Percentiles rank a stretch among this genome's conserved stretches.
These are phyloP conservation scores for Fusarium verticillioides DNA, from an alignment of 2,329 filamentous ascomycete genomes.

Conservation along the genomic window DNA sequence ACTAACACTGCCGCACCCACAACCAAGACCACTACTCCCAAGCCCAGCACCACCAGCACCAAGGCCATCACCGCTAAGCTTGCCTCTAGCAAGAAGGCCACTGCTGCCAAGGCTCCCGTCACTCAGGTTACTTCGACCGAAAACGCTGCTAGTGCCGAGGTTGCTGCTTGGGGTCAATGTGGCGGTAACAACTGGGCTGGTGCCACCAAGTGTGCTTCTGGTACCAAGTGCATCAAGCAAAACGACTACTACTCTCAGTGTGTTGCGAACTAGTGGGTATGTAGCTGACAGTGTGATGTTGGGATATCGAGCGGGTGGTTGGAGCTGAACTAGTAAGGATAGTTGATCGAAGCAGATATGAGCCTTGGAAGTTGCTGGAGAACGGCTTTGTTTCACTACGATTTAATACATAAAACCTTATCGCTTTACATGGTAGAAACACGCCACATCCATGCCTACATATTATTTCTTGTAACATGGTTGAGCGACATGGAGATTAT, in stretches of 20 bases:
- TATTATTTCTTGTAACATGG: no score
- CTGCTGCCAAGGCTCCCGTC: not conserved
- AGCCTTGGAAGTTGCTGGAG: rapidly evolving
- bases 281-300: rapidly evolving
- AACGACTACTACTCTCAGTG: not conserved
- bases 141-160: not conserved
- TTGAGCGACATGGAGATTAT: rapidly evolving
- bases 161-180: conserved; percentile 29
- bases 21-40: not conserved
- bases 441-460: not conserved
- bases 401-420: rapidly evolving
- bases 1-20: not conserved
- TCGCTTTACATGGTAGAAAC: rapidly evolving
- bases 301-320: not conserved
- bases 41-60: not conserved
- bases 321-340: not conserved
- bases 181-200: conserved; percentile 39
- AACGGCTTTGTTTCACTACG: rapidly evolving
- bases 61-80: not conserved
- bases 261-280: not conserved
- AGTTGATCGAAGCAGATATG: rapidly evolving
- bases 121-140: not conserved
- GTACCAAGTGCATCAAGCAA: not conserved
- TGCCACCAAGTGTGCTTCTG: conserved; percentile 24
- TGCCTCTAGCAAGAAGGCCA: not conserved